Evolutionary conservation across 768 basidiomycete species (phyloP).

Genomic region (Panaeolus cyanescens): DNA sequence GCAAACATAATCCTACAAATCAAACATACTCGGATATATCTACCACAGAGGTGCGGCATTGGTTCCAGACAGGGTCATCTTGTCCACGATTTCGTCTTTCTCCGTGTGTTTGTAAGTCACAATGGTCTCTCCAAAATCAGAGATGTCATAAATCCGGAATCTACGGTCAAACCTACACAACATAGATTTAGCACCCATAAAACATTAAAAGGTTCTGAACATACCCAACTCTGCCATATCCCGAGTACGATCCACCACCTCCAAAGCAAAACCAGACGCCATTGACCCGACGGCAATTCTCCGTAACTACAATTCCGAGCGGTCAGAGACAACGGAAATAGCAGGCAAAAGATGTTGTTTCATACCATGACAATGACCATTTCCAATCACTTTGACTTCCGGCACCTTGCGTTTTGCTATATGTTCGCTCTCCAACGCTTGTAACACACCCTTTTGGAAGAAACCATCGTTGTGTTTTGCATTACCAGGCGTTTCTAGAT

Average conservation of each 20-base stretch:
- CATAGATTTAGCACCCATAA: constrained; percentile 5
- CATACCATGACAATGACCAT: constrained; percentile 89
- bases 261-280: constrained; percentile 94
- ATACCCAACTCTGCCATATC: constrained; percentile 77
- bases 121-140: constrained; percentile 91
- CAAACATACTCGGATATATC: constrained; percentile 2
- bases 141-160: constrained; percentile 86
- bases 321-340: neutral
- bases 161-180: constrained; percentile 78
- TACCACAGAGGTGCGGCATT: constrained; percentile 36
- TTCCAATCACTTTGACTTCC: constrained; percentile 87
- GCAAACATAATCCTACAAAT: neutral
- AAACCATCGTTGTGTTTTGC: constrained; percentile 79
- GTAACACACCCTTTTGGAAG: constrained; percentile 79
- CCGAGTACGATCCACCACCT: constrained; percentile 85
- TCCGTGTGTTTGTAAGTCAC: constrained; percentile 84
- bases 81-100: constrained; percentile 65
- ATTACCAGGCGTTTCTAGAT: constrained; percentile 59
- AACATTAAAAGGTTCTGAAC: constrained; percentile 17
- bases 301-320: constrained; percentile 57
- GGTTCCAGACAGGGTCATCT: constrained; percentile 61
- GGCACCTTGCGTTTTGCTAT: constrained; percentile 43
- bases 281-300: constrained; percentile 82
- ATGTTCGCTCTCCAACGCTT: constrained; percentile 72
- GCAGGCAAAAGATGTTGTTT: constrained; percentile 5